Evolutionary conservation across 2,329 filamentous ascomycete genomes (phyloP).

Genomic region (Botrytis medusae): DNA sequence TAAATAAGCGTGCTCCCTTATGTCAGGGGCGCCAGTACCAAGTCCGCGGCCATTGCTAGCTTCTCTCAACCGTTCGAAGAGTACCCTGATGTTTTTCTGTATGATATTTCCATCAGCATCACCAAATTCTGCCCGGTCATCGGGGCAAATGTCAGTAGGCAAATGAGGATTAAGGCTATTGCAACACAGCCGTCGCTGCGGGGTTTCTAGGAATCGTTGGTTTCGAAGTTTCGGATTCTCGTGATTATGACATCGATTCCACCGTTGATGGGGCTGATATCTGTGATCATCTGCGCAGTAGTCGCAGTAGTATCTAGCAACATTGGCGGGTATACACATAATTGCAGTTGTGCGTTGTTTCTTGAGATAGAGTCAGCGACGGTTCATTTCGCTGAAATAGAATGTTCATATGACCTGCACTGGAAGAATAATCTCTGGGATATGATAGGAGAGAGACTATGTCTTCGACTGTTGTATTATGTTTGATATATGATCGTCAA

Average conservation of each 20-base stretch:
- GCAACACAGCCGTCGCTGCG: fast-evolving
- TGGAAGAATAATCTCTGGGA: neutral
- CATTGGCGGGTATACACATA: neutral
- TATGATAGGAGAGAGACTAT: neutral
- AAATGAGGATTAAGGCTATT: neutral
- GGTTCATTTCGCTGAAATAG: neutral
- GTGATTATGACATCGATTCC: neutral
- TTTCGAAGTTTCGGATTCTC: neutral
- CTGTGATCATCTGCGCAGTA: fast-evolving
- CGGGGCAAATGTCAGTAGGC: neutral
- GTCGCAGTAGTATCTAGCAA: neutral
- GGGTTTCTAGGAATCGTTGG: neutral
- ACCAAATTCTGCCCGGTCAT: neutral
- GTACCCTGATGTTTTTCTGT: neutral
- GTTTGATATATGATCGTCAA: neutral
- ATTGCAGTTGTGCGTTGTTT: neutral
- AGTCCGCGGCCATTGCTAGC: neutral
- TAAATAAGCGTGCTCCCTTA: too few species aligned
- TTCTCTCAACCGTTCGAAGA: neutral
- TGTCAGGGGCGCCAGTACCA: too few species aligned
- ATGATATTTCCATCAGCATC: neutral
- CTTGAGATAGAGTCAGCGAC: neutral
- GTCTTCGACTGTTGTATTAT: neutral
- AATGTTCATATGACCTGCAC: neutral
- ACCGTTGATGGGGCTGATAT: fast-evolving